Base-by-base conservation (phyloP, 129 eudicot species). In the Ambrosia trifida region DNA sequence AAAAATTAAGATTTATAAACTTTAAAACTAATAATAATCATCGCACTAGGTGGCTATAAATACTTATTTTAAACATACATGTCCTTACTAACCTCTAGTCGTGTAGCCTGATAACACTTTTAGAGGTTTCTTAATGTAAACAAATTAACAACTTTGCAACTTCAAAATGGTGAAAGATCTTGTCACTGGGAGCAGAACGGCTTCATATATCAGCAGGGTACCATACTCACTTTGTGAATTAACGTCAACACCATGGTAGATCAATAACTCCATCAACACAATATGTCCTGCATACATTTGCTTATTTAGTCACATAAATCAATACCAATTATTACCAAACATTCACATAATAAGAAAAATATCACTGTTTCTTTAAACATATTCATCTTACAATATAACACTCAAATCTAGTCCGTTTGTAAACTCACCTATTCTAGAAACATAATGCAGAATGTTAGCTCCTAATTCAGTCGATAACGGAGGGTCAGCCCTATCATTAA, bases 221-320 rank as follows among this genome's bases (percentile, higher is more conserved):
- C 98, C 98, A 76, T 95, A 83, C 73, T 87, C 98, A 82, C 98
- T 89, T 84, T 89, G 89, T 61, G 88, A 85, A 81, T 94, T 81
- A 76, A 84, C 87, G 72, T 76, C 77, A 20, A 80, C 93, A 70
- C 89, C 93, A 78, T 20, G 73, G 4, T 84, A 70, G 38, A 94
- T 79, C 56, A 94, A 80, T 30, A 85, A 63, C 81, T 71, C 88
- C 79, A 94, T 78, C 76, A 94, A 78, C 77, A 89, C 96, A 80
- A 85, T 60, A 77, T 89, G 79, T 66, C 98, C 98, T 94, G 81
- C 88, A 72, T 73, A 74, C 38, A 60, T 44, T 45, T 53, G 43
- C 11, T 46, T 28, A 2, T 13, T 24, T 71, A n/a, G n/a, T n/a
- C n/a, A n/a, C n/a, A n/a, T 24, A 40, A 43, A 24, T 57, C 44